A percentile compares a stretch with the other conserved stretches of the same genome.
phyloP scores from a whole-genome alignment of 352 stramenopile genomes.

The Globisporangium lucens region DNA sequence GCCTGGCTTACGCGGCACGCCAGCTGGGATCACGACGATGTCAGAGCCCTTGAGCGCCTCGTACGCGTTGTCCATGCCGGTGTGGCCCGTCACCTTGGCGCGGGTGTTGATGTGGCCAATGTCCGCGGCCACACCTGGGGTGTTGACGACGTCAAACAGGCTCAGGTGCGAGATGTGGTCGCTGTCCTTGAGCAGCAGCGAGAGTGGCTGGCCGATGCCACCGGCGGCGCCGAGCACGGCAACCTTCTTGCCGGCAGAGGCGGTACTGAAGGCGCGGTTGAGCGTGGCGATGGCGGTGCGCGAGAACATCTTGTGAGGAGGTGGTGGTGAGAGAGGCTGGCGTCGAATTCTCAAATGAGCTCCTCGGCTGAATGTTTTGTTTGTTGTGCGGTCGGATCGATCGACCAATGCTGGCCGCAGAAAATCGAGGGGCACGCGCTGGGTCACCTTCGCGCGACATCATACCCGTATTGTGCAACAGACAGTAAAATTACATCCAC shows the following conservation, averaged over 20 bases:
- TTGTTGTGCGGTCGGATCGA: neutral
- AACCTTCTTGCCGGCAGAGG: constrained; percentile 71
- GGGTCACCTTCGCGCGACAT: constrained; percentile 11
- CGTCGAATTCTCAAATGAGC: constrained; percentile 22
- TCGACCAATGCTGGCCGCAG: constrained; percentile 13
- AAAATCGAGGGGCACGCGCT: constrained; percentile 9
- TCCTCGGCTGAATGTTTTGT: neutral
- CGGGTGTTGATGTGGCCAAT: constrained; percentile 92
- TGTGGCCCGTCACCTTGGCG: constrained; percentile 68
- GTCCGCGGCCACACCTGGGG: constrained; percentile 97
- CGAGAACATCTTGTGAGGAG: constrained; percentile 20
- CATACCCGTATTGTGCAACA: neutral
- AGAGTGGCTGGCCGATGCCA: constrained; percentile 98
- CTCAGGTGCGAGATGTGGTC: constrained; percentile 95
- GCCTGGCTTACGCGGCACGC: constrained; percentile 98
- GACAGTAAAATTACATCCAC: neutral
- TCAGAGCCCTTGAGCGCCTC: constrained; percentile 81
- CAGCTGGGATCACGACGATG: constrained; percentile 98
- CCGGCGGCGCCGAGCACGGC: constrained; percentile 92
- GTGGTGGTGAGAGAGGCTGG: neutral
- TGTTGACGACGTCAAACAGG: constrained; percentile 98
- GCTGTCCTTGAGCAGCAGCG: constrained; percentile 97
- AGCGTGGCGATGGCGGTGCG: constrained; percentile 23
- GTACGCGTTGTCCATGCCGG: constrained; percentile 77
- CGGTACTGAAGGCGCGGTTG: constrained; percentile 52